Conservation (phyloP, 1,139 yeast genomes). For the Candida labiduridarum region DNA sequence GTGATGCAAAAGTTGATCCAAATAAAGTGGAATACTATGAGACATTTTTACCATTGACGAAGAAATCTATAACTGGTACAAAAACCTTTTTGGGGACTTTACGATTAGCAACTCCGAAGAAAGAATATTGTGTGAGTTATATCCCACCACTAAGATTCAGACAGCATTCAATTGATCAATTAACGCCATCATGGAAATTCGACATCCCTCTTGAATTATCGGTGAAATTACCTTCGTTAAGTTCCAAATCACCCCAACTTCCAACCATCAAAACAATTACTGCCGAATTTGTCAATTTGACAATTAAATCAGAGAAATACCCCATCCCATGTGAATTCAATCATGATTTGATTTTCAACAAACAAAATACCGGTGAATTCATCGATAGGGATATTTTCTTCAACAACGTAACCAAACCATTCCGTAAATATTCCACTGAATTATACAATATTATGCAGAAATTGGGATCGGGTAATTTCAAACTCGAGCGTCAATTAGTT, state of each 20-base stretch:
- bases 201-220: conserved; percentile 32
- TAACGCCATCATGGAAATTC: conserved; percentile 28
- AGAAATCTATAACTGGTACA: conserved; percentile 17
- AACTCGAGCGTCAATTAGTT: conserved; percentile 31
- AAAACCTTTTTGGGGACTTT: conserved; percentile 24
- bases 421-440: conserved; percentile 23
- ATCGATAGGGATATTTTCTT: conserved; percentile 29
- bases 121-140: conserved; percentile 29
- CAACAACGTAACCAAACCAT: conserved; percentile 25
- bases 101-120: conserved; percentile 30
- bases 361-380: conserved; percentile 13
- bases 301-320: conserved; percentile 32
- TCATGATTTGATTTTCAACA: conserved; percentile 41
- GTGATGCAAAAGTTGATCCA: conserved; percentile 16
- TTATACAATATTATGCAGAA: conserved; percentile 22
- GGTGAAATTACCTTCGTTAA: conserved; percentile 10
- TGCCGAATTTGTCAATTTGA: conserved; percentile 36
- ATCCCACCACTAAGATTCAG: conserved; percentile 42
- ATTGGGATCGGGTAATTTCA: conserved; percentile 29
- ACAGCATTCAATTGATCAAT: conserved; percentile 13
- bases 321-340: conserved; percentile 45
- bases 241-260: conserved; percentile 4
- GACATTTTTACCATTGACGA: conserved; percentile 18
- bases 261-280: conserved; percentile 35
- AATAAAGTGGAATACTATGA: conserved; percentile 17